Base-by-base conservation (phyloP, 2,329 filamentous ascomycete genomes). In the Aspergillus pseudonomiae region DNA sequence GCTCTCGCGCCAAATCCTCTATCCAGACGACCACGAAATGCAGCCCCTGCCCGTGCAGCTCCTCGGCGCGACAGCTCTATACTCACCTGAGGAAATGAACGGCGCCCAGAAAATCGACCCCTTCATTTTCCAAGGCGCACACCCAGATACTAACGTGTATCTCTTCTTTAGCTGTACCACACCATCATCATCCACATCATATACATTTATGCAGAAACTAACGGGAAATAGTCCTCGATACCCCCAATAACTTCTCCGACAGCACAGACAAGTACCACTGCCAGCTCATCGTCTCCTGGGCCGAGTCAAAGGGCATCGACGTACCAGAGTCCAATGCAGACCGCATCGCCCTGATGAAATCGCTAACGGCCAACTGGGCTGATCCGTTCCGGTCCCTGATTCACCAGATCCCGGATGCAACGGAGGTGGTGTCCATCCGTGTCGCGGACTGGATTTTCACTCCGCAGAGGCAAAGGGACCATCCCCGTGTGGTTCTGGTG, bases 221-320 rank as follows among this genome's bases (percentile, higher is more conserved):
- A 60, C 9, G 5, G 6, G 21, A 16, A 2, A 14, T 60, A 85
- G 80, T 85, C 21, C 79, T 86, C 3, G 81, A 85, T 54, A 80
- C 81, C 0, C 84, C 85, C 0, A 77, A 76, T 10, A 84, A 83
- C 61, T 74, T 75, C 7, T 62, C 73, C 4, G 65, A 73, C 14
- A 72, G 72, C 50, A 66, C 67, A 5, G 76, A 79, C 46, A 73
- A 73, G 1, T 85, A 84, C 64, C 76, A 75, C 14, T 80, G 79
- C 63, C 84, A 86, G 69, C 75, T 87, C 14, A 80, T 84, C 39
- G 68, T 84, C 16, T 85, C 84, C 1, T 88, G 85, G 85, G 79
- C 83, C 1, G 68, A 74, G 6, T 46, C 70, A 0, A 66, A 70
- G 19, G 70, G 75, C 0, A 78, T 81, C 2, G 72, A 78, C 0